Base-by-base conservation (phyloP, 331 rosid genomes). In the Malus hybrid region DNA sequence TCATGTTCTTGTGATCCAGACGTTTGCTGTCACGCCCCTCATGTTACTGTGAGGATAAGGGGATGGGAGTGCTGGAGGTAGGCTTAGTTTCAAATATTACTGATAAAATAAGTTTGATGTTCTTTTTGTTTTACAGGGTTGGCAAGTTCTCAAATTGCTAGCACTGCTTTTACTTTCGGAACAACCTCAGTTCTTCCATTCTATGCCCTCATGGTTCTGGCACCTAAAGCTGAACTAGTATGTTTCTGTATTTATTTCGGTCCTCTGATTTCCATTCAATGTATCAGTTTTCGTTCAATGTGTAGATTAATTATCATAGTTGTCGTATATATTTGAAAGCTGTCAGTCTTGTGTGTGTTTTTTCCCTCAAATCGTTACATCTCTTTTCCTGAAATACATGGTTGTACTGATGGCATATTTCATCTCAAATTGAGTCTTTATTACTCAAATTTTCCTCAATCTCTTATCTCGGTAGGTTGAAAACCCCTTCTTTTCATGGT, bases 171-270 rank as follows among this genome's bases (percentile, higher is more conserved):
- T 72, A 87, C 97, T 24, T 60, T 87, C 76, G 99, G 99, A 76
- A 95, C 97, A 67, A 18, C 80, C 56, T 91, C 97, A 50, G 99
- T 95, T 68, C 97, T 95, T 59, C 99, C 99, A 36, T 95, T 89
- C 82, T 95, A 95, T 80, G 80, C 90, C 65, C 97, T 95, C 71
- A 95, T 95, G 97, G 97, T 95, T 86, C 68, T 92, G 65, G 97
- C 97, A 68, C 99, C 99, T 31, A 89, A 87, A 60, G 83, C 99
- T 64, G 84, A 85, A 65, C 77, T 92, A 54, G 99, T 95, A 90
- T 71, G 96, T 81, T 66, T 59, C 70, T 52, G 20, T 67, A 22
- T 28, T 59, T 73, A 10, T 29, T 14, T 19, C 31, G 10, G 52
- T 60, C 36, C 14, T 52, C 61, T 34, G 71, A 18, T 50, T 80